Evolutionary conservation across 495 filamentous ascomycete genomes (phyloP).

Genomic region (Astrothelium subdiscretum): DNA sequence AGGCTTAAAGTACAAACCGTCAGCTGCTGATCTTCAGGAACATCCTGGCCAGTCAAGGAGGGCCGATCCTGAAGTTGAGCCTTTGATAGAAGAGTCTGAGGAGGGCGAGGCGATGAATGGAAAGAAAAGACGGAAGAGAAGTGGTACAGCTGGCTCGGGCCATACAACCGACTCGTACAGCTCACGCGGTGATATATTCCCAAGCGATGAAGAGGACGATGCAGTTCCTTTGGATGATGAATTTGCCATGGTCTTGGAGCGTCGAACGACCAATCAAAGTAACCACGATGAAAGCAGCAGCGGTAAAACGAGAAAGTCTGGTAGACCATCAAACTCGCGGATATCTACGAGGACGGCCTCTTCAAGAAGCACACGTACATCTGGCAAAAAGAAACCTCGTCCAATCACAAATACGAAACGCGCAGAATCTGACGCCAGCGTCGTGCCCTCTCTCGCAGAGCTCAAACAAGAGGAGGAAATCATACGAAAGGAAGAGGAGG

Average conservation of each 20-base stretch:
- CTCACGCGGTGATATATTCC: constrained; percentile 88
- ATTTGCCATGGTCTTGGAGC: constrained; percentile 67
- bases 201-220: constrained; percentile 83
- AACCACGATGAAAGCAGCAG: constrained; percentile 54
- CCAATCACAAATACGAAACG: constrained; percentile 7
- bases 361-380: constrained; percentile 16
- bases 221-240: constrained; percentile 90
- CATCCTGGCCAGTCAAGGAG: constrained; percentile 51
- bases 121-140: constrained; percentile 52
- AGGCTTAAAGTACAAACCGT: constrained; percentile 73
- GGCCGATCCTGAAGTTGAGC: constrained; percentile 49
- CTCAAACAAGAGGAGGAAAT: constrained; percentile 67
- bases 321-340: constrained; percentile 22
- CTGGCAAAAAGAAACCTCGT: constrained; percentile 8
- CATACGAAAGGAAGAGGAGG: constrained; percentile 55
- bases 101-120: constrained; percentile 30
- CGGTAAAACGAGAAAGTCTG: constrained; percentile 40
- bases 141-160: constrained; percentile 68
- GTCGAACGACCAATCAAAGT: constrained; percentile 42
- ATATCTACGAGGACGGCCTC: constrained; percentile 24
- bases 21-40: constrained; percentile 81
- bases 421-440: constrained; percentile 20
- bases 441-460: constrained; percentile 53
- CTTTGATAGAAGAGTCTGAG: constrained; percentile 55
- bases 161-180: constrained; percentile 80